phyloP scores from a whole-genome alignment of 257 asterid species.

The Salvia rosmarinus region DNA sequence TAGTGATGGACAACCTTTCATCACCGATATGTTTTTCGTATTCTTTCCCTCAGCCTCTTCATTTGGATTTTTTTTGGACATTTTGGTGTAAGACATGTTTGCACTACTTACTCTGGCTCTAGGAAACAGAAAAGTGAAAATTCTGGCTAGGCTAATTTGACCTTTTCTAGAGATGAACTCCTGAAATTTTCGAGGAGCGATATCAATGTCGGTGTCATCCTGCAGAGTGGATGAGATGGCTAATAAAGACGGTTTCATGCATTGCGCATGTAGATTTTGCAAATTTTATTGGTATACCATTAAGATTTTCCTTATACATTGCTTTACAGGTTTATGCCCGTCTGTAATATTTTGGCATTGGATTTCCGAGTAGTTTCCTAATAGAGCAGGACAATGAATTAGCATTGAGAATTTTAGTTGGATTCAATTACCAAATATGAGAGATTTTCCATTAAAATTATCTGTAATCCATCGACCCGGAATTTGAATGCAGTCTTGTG shows the following conservation, averaged over 20 bases:
- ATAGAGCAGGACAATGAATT: background rate
- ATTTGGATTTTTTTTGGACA: slow-evolving; percentile 4
- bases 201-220: slow-evolving; percentile 28
- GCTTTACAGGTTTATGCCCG: slow-evolving; percentile 24
- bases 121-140: slow-evolving; percentile 11
- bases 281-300: slow-evolving; percentile 26
- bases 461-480: background rate
- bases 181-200: slow-evolving; percentile 28
- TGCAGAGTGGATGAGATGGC: slow-evolving; percentile 3
- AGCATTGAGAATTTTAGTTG: slow-evolving; percentile 7
- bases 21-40: slow-evolving; percentile 3
- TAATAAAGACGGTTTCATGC: slow-evolving; percentile 12
- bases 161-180: slow-evolving; percentile 14
- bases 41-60: slow-evolving; percentile 23
- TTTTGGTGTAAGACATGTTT: slow-evolving; percentile 26
- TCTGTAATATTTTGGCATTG: slow-evolving; percentile 19
- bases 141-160: slow-evolving; percentile 19
- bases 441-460: slow-evolving; percentile 13
- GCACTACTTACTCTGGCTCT: slow-evolving; percentile 15
- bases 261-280: slow-evolving; percentile 13
- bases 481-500: slow-evolving; percentile 1
- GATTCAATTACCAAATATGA: background rate
- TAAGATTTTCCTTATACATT: slow-evolving; percentile 32
- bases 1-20: slow-evolving; percentile 10
- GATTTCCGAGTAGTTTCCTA: slow-evolving; percentile 25